Base-by-base conservation (phyloP, 805 yeast genomes). In the Yamadazyma sp. region DNA sequence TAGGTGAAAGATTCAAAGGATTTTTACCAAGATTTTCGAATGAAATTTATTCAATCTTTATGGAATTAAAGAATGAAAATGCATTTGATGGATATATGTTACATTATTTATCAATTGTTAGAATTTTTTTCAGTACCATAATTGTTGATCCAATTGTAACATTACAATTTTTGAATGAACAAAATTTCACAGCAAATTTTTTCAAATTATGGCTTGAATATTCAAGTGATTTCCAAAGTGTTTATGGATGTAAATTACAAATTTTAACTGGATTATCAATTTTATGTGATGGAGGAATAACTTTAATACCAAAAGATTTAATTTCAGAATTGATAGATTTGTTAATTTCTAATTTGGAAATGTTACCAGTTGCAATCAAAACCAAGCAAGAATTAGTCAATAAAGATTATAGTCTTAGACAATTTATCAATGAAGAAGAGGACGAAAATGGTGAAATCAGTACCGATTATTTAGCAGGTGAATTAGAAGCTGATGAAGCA, bases 401-500 rank as follows among this genome's bases (percentile, higher is more conserved):
- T 32, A 62, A 53, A 36, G 75, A 66, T 29, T 52, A 49, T 27
- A 59, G 62, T 11, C 33, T 49, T n/a, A 65, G 55, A 43, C 58
- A 53, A 23, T 45, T 48, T 34, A 38, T 50, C 3, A 48, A 39
- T 13, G 53, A 42, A 40, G 59, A 38, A 16, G 57, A 45, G 23
- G 60, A 45, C 15, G 58, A 48, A 27, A 62, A 47, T 2, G 68
- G 55, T 11, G 62, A 60, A n/a, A 58, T 52, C 17, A 62, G 49
- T 23, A 57, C 47, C n/a, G 57, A 53, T 14, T 56, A 45, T 25
- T 55, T 49, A 23, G 58, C 47, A 7, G 66, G 58, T 23, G 59
- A 53, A 13, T 55, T 44, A 17, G 82, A 76, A 45, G 78, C 77
- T 7, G 80, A 78, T 33, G 93, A 83, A 31, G 93, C 84, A 7